phyloP scores from a whole-genome alignment of 208 protist genomes.

The Leishmania turanica region DNA sequence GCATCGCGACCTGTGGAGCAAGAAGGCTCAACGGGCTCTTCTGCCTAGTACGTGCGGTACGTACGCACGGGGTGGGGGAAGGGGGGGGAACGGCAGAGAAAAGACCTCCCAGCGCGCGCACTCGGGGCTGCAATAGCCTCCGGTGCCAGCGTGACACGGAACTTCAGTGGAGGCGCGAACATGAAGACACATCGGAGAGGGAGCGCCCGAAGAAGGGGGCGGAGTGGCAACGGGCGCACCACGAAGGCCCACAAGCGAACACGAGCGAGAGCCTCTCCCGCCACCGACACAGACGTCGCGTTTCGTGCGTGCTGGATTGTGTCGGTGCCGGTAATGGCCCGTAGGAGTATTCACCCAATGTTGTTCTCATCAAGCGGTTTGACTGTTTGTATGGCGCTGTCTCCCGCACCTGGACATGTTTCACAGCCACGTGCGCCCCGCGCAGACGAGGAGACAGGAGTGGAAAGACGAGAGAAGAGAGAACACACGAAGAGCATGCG shows the following conservation, averaged over 20 bases:
- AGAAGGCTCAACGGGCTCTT: not conserved
- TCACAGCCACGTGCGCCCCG: not conserved
- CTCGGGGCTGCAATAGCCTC: not conserved
- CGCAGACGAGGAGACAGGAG: not conserved
- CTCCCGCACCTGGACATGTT: not conserved
- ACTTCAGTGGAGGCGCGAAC: not conserved
- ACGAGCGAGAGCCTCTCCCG: not conserved
- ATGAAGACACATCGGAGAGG: not conserved
- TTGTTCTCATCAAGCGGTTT: not conserved
- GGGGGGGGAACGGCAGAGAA: not conserved
- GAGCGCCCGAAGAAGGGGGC: not conserved
- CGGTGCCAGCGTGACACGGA: not conserved
- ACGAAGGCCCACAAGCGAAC: not conserved
- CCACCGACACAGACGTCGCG: not conserved
- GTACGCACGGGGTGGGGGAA: not conserved
- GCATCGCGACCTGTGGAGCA: not conserved
- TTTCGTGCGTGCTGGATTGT: not conserved
- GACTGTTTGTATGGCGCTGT: not conserved
- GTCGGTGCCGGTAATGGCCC: not conserved
- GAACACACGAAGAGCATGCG: not conserved
- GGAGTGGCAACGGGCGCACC: not conserved
- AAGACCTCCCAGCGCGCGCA: not conserved
- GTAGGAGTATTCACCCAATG: not conserved
- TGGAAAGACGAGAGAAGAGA: not conserved
- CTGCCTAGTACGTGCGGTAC: not conserved